Evolutionary conservation across 495 filamentous ascomycete species (phyloP), one percentile per base, ranked within the genome.

Genomic region (Tetracladium setigerum): DNA sequence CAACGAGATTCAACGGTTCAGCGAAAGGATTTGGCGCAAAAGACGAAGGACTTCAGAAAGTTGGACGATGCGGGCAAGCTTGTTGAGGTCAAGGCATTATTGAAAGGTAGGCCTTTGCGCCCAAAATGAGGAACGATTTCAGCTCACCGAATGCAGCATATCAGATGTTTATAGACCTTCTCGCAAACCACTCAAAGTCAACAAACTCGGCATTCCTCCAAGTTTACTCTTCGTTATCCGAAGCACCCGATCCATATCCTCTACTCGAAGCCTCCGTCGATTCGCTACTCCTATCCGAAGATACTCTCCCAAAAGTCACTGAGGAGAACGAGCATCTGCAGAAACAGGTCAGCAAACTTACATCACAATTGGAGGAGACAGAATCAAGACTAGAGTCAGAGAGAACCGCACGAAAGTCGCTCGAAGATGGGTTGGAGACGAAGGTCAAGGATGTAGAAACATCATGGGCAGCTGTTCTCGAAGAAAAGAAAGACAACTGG

Each of bases 1-100:
- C 92, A 99, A 60, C 79, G 89, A 53, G 94, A 96, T 65, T 82
- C 89, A 15, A 81, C 95, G 9, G 81, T 95, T 12, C 90, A 96
- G 61, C 79, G 92, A 38, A 99, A 99, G 59, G 92, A 99, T 44
- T 75, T 99, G 14, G 92, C 92, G 13, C 90, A 95, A 65, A 97
- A 95, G 70, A 99, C 92, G 2, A 99, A 97, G 61, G 92, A 97
- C 62, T 99, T 95, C 56, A 71, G 89, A 52, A 99, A 96, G 63
- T 76, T 95, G 2, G 92, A 97, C 46, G 94, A 99, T 70, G 74
- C 86, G 10, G 80, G 77, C 32, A 97, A 96, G 65, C 71, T 96
- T 15, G 68, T 68, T 1, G 94, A 99, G 59, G 82, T 88, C 66
- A 97, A 97, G 68, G 75, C 79, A 30, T 69, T 99, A 34, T 67